Evolutionary conservation across 495 filamentous ascomycete genomes (phyloP).

Genomic region (Podospora fimiseda): DNA sequence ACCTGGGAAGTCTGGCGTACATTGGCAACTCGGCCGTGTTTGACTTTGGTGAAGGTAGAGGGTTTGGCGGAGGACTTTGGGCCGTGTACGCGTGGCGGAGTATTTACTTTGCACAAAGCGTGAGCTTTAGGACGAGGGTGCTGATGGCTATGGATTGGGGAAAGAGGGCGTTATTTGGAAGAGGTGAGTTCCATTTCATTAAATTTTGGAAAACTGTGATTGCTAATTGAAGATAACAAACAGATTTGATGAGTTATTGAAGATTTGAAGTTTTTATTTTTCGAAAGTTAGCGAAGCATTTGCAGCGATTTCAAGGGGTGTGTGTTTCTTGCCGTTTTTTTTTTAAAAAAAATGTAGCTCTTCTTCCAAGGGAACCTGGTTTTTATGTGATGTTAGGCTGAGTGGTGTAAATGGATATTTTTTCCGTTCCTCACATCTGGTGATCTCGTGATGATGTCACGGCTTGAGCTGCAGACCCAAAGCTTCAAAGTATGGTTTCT

Average conservation of each 20-base stretch:
- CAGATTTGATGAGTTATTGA: conserved; percentile 65
- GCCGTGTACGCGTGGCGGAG: conserved; percentile 96
- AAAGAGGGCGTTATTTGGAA: conserved; percentile 89
- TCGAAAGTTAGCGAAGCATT: too few species aligned
- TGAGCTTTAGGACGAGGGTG: conserved; percentile 82
- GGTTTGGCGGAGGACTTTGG: conserved; percentile 75
- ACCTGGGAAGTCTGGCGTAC: conserved; percentile 89
- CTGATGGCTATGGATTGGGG: conserved; percentile 98
- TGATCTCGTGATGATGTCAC: too few species aligned
- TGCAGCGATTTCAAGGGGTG: too few species aligned
- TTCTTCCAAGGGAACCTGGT: too few species aligned
- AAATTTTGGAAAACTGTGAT: not conserved
- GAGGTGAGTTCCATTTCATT: conserved; percentile 57
- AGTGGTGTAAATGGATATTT: too few species aligned
- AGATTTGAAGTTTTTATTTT: not conserved
- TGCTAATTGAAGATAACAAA: conserved; percentile 21
- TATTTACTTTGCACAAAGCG: conserved; percentile 97
- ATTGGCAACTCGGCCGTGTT: conserved; percentile 96
- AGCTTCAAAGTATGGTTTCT: too few species aligned
- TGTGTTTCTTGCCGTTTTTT: too few species aligned
- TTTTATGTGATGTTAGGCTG: too few species aligned
- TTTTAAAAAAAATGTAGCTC: too few species aligned
- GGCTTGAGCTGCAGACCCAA: too few species aligned
- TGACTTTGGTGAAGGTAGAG: conserved; percentile 68
- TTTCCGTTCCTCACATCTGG: too few species aligned